Conservation (phyloP, 768 basidiomycete genomes). For the Podaxis rugospora region DNA sequence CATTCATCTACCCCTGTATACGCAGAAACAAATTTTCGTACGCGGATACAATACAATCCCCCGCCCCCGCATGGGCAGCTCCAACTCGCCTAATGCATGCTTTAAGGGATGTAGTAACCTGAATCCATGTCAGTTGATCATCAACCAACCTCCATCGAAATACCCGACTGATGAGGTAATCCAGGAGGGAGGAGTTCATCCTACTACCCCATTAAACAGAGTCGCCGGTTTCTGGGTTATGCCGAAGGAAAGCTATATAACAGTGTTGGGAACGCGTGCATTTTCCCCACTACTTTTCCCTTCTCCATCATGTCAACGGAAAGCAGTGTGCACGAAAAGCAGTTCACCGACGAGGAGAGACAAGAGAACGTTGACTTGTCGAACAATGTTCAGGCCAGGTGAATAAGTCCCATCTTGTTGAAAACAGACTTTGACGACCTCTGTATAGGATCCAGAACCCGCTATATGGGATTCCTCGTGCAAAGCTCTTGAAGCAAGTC, state of each 20-base stretch:
- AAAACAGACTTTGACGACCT: background rate
- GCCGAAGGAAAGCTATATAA: background rate
- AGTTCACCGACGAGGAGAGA: constrained; percentile 21
- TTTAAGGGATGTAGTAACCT: background rate
- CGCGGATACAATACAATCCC: too few species aligned
- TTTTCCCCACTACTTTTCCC: background rate
- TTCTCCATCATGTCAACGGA: constrained; percentile 22
- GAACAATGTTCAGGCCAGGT: constrained; percentile 41
- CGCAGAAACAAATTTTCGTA: too few species aligned
- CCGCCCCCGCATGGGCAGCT: too few species aligned
- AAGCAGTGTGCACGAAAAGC: constrained; percentile 16
- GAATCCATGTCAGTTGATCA: background rate
- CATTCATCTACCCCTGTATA: too few species aligned
- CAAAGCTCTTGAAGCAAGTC: constrained; percentile 55
- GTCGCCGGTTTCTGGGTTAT: background rate
- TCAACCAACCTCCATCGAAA: background rate
- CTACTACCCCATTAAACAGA: background rate
- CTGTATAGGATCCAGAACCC: constrained; percentile 39
- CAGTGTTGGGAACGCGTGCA: background rate
- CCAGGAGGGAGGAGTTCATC: background rate
- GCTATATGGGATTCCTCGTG: constrained; percentile 52
- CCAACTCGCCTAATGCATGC: background rate
- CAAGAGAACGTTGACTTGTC: constrained; percentile 25
- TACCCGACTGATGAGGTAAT: background rate
- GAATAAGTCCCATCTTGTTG: constrained; percentile 8